These are phyloP conservation scores for Ophiostoma novo-ulmi DNA, from an alignment of 2,329 filamentous ascomycete genomes.

Conservation along the genomic window DNA sequence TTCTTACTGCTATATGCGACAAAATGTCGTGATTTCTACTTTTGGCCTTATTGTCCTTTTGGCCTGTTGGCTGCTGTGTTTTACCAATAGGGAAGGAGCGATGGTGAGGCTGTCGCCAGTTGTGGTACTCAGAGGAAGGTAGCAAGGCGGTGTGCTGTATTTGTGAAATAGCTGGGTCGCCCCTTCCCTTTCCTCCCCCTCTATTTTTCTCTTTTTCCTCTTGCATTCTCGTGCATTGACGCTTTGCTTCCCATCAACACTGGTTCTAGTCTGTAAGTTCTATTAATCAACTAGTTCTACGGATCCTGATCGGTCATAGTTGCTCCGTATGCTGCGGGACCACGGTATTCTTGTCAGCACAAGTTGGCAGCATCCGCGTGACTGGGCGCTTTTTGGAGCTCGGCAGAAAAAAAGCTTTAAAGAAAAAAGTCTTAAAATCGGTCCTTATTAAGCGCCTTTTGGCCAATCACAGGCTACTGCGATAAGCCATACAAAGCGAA, in stretches of 20 bases:
- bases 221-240: neutral
- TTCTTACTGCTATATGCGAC: neutral
- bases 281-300: neutral
- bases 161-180: neutral
- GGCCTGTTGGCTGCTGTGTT: neutral
- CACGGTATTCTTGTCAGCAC: neutral
- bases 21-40: neutral
- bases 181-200: neutral
- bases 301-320: neutral
- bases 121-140: slow-evolving; percentile 1
- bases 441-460: neutral
- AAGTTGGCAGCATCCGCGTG: neutral
- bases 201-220: neutral
- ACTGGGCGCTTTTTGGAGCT: neutral
- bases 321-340: neutral
- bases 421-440: neutral
- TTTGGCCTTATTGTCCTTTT: no score
- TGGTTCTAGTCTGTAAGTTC: neutral
- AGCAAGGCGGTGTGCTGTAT: slow-evolving; percentile 13
- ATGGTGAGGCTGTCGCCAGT: slow-evolving; percentile 13
- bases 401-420: neutral
- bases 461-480: neutral
- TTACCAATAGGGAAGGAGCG: neutral
- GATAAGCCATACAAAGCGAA: neutral
- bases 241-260: neutral